A percentile compares a stretch with the other conserved stretches of the same genome.
Evolutionary conservation across 495 filamentous ascomycete genomes (phyloP).

Genomic region (Platismatia glauca): DNA sequence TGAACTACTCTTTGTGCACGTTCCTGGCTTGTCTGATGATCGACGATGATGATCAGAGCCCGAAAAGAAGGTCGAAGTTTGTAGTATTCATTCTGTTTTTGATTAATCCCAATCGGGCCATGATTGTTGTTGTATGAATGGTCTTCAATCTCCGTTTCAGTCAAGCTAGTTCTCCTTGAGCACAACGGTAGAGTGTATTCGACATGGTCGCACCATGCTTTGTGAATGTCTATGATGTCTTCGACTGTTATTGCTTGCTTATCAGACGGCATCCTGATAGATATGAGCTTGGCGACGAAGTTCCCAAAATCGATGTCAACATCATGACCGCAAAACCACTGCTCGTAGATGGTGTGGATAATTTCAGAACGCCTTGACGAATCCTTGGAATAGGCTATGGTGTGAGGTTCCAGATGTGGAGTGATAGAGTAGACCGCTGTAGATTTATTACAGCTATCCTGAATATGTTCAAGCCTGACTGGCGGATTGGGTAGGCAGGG

Average conservation of each 20-base stretch:
- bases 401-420: conserved; percentile 2
- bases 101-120: conserved; percentile 6
- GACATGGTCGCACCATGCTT: conserved; percentile 14
- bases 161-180: neutral
- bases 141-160: neutral
- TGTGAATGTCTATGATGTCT: conserved; percentile 7
- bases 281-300: conserved; percentile 7
- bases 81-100: conserved; percentile 7
- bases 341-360: conserved; percentile 1
- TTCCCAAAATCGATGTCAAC: conserved; percentile 8
- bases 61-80: conserved; percentile 5
- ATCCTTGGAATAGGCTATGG: neutral
- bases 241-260: neutral
- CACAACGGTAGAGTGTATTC: conserved; percentile 11
- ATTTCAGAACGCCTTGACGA: neutral
- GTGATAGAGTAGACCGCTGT: conserved; percentile 3
- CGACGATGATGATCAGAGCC: conserved; percentile 10
- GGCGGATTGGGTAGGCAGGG: neutral
- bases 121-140: neutral
- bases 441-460: conserved; percentile 9
- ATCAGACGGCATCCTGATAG: neutral
- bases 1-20: conserved; percentile 4
- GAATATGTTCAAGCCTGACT: conserved; percentile 8
- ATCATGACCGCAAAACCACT: neutral
- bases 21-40: neutral